These are phyloP conservation scores for Stephania cephalantha DNA, from an alignment of 164 flowering plant genomes.

Conservation along the genomic window DNA sequence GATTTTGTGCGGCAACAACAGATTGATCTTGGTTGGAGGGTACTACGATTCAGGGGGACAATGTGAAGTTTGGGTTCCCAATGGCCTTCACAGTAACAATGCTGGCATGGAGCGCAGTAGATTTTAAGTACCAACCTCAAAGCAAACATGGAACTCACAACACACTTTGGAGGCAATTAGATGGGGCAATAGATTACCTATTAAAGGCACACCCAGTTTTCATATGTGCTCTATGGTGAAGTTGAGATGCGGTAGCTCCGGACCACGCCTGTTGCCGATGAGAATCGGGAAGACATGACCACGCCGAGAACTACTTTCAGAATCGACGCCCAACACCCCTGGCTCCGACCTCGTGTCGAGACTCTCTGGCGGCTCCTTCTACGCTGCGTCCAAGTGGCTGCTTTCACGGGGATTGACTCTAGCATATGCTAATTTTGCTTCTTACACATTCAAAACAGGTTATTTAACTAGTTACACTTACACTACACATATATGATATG, in stretches of 20 bases:
- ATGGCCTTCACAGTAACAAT: slow-evolving; percentile 46
- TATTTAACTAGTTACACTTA: neutral
- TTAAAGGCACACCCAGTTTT: slow-evolving; percentile 42
- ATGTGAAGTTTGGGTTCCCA: slow-evolving; percentile 55
- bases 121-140: slow-evolving; percentile 18
- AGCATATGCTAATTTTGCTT: slow-evolving; percentile 32
- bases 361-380: slow-evolving; percentile 73
- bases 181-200: slow-evolving; percentile 57
- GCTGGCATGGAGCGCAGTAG: slow-evolving; percentile 47
- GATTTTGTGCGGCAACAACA: slow-evolving; percentile 14
- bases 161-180: slow-evolving; percentile 32
- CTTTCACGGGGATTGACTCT: slow-evolving; percentile 30
- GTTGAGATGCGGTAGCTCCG: slow-evolving; percentile 61
- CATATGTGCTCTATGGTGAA: slow-evolving; percentile 42
- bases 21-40: slow-evolving; percentile 50
- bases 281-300: slow-evolving; percentile 78
- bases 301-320: slow-evolving; percentile 43
- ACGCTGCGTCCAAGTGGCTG: slow-evolving; percentile 66
- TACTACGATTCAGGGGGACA: slow-evolving; percentile 63
- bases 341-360: slow-evolving; percentile 73
- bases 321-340: slow-evolving; percentile 40
- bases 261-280: slow-evolving; percentile 69
- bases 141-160: slow-evolving; percentile 20
- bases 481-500: no score
- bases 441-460: slow-evolving; percentile 54